Percentiles rank a stretch among this genome's conserved stretches.
phyloP scores from a whole-genome alignment of 305 asterid genomes.

The Fraxinus angustifolia region DNA sequence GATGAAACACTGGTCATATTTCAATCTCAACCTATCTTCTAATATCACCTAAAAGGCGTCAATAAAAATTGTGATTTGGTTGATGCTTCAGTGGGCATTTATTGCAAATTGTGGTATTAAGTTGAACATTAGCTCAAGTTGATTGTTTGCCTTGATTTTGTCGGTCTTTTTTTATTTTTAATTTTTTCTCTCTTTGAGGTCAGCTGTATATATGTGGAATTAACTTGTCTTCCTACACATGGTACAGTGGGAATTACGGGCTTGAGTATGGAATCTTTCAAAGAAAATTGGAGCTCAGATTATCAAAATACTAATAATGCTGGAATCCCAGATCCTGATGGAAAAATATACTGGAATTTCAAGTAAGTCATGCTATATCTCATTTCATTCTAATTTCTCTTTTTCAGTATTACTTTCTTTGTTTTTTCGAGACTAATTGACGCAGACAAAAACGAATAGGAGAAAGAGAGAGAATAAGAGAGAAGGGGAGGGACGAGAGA shows the following conservation, averaged over 20 bases:
- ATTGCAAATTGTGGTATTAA: not conserved
- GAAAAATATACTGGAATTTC: conserved; percentile 76
- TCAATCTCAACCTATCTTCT: not conserved
- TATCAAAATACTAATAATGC: conserved; percentile 91
- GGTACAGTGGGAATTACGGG: conserved; percentile 88
- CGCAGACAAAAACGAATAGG: not conserved
- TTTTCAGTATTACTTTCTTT: conserved; percentile 12
- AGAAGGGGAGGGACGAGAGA: not conserved
- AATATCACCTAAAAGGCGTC: not conserved
- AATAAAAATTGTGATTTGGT: not conserved
- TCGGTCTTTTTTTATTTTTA: not conserved
- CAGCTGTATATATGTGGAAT: conserved; percentile 22
- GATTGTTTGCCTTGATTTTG: not conserved
- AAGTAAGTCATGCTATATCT: conserved; percentile 54
- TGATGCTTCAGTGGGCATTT: not conserved
- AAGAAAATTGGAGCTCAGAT: conserved; percentile 69
- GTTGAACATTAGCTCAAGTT: not conserved
- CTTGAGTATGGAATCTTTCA: conserved; percentile 70
- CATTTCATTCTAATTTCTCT: conserved; percentile 13
- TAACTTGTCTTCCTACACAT: conserved; percentile 27
- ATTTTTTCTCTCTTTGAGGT: not conserved
- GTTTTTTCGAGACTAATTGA: conserved; percentile 7
- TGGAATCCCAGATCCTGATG: conserved; percentile 93
- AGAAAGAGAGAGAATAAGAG: not conserved
- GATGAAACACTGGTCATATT: not conserved